A percentile compares a stretch with the other conserved stretches of the same genome.
These are phyloP conservation scores for Barnettozyma hawaiiensis DNA, from an alignment of 1,139 yeast species.

Conservation along the genomic window DNA sequence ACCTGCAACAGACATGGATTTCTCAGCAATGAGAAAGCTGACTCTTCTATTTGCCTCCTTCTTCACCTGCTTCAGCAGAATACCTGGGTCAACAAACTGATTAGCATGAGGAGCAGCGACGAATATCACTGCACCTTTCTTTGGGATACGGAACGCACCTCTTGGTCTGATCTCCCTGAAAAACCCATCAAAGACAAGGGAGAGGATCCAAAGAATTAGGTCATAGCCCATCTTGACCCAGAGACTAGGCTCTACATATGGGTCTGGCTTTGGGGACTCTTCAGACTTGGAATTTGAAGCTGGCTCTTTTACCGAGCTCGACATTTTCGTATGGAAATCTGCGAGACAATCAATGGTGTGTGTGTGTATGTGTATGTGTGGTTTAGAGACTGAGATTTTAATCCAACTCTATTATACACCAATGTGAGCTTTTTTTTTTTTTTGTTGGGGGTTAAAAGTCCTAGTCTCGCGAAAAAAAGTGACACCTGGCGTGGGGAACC, in stretches of 20 bases:
- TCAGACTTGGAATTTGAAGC: not conserved
- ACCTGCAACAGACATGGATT: slow-evolving; percentile 59
- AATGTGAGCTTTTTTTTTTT: no score
- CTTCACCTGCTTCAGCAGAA: slow-evolving; percentile 77
- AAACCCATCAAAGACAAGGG: slow-evolving; percentile 48
- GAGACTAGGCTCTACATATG: slow-evolving; percentile 14
- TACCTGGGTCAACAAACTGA: slow-evolving; percentile 89
- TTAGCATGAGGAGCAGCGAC: slow-evolving; percentile 98
- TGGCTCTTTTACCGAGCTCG: not conserved
- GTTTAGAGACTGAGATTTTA: no score
- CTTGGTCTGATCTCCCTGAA: slow-evolving; percentile 87
- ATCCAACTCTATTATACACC: no score
- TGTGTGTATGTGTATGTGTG: no score
- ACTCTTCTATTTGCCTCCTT: slow-evolving; percentile 67
- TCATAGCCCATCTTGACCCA: slow-evolving; percentile 40
- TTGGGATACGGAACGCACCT: slow-evolving; percentile 85
- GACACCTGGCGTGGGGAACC: no score
- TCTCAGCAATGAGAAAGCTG: slow-evolving; percentile 83
- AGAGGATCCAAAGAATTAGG: slow-evolving; percentile 42
- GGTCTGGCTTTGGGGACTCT: not conserved
- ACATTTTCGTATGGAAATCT: not conserved
- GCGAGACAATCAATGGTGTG: not conserved
- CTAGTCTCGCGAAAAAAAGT: not conserved
- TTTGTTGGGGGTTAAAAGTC: no score
- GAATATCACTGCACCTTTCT: slow-evolving; percentile 79